phyloP scores from a whole-genome alignment of 805 yeast species.

The Metschnikowia bowlesiae region DNA sequence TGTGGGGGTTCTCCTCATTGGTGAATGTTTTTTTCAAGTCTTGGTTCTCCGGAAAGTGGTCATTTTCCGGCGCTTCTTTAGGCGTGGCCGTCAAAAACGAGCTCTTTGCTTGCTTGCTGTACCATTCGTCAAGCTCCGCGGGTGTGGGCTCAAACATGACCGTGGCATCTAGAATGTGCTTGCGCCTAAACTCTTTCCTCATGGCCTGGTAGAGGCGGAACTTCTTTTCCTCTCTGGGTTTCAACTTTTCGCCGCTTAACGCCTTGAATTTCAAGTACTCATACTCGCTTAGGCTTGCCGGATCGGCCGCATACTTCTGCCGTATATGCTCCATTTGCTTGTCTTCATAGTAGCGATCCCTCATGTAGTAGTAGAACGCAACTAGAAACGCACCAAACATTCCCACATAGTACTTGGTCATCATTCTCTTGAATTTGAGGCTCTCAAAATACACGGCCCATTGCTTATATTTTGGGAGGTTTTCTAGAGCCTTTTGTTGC shows the following conservation, averaged over 20 bases:
- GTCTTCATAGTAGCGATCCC: constrained; percentile 62
- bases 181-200: constrained; percentile 41
- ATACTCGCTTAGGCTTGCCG: constrained; percentile 50
- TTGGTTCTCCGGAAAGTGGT: neutral
- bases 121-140: constrained; percentile 40
- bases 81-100: constrained; percentile 23
- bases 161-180: constrained; percentile 30
- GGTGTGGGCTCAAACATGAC: constrained; percentile 40
- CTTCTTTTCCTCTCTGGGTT: constrained; percentile 62
- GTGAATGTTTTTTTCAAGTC: constrained; percentile 18
- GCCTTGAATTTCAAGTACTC: constrained; percentile 61
- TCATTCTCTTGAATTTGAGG: constrained; percentile 49
- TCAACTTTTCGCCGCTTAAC: constrained; percentile 49
- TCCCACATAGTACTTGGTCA: constrained; percentile 62
- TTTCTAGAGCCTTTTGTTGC: constrained; percentile 24
- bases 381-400: constrained; percentile 53
- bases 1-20: constrained; percentile 37
- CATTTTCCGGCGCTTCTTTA: constrained; percentile 17
- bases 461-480: constrained; percentile 34
- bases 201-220: constrained; percentile 56
- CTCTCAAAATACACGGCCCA: constrained; percentile 45
- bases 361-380: constrained; percentile 62
- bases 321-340: constrained; percentile 46
- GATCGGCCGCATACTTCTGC: constrained; percentile 32
- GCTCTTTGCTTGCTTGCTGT: constrained; percentile 29